Percentiles rank a stretch among this genome's conserved stretches.
phyloP scores from a whole-genome alignment of 1,139 yeast genomes.

The Geotrichum klebahnii region DNA sequence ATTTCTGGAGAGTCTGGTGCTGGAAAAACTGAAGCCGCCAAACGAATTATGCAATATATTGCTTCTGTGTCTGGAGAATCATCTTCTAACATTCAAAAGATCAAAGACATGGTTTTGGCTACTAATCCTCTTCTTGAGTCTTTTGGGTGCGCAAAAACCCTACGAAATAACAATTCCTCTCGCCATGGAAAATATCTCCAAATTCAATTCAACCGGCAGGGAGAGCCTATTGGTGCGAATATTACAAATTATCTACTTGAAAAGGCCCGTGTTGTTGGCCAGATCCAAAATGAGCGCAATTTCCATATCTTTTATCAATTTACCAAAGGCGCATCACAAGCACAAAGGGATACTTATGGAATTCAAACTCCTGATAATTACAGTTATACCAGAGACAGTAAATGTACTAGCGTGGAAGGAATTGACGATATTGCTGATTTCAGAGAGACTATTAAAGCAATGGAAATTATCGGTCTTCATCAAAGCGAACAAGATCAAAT shows the following conservation, averaged over 20 bases:
- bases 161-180: constrained; percentile 92
- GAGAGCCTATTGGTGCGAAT: constrained; percentile 91
- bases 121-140: constrained; percentile 95
- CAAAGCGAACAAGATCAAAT: constrained; percentile 86
- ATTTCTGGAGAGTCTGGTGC: constrained; percentile 99
- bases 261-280: constrained; percentile 93
- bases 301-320: constrained; percentile 96
- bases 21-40: constrained; percentile 98
- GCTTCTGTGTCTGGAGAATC: constrained; percentile 73
- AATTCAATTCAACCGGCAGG: constrained; percentile 74
- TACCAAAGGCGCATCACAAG: constrained; percentile 84
- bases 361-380: constrained; percentile 92
- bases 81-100: constrained; percentile 65
- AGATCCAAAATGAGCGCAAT: constrained; percentile 86
- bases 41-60: constrained; percentile 96
- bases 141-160: constrained; percentile 97
- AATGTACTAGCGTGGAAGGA: constrained; percentile 81
- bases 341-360: constrained; percentile 78
- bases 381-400: constrained; percentile 79
- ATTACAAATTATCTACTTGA: constrained; percentile 92
- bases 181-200: constrained; percentile 97
- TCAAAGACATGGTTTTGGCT: constrained; percentile 96
- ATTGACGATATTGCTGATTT: constrained; percentile 80
- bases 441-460: constrained; percentile 75
- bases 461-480: constrained; percentile 78